phyloP scores from a whole-genome alignment of 768 basidiomycete species.

The Boletus eberwhitei region DNA sequence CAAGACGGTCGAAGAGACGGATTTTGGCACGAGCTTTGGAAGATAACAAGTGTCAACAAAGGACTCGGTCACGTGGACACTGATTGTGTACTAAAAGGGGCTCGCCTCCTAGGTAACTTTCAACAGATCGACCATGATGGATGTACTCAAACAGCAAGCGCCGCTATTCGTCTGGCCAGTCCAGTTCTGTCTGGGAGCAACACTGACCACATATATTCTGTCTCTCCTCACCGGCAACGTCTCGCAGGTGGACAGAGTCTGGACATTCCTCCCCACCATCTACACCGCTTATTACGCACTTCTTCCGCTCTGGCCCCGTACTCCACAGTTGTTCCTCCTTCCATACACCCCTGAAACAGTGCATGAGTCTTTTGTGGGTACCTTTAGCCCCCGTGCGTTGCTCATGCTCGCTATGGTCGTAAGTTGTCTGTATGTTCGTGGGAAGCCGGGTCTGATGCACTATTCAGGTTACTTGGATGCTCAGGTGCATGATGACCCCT shows the following conservation, averaged over 20 bases:
- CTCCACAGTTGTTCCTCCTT: conserved; percentile 35
- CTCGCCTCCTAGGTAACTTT: too few species aligned
- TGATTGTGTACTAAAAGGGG: not conserved
- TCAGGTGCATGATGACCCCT: conserved; percentile 36
- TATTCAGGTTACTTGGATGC: conserved; percentile 54
- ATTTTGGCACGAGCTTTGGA: conserved; percentile 15
- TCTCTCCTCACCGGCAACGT: conserved; percentile 75
- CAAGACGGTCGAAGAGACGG: conserved; percentile 4
- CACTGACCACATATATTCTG: conserved; percentile 49
- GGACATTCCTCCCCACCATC: conserved; percentile 76
- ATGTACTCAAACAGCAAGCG: conserved; percentile 14
- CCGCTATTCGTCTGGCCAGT: conserved; percentile 57
- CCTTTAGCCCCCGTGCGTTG: conserved; percentile 67
- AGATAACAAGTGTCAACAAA: conserved; percentile 19
- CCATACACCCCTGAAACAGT: conserved; percentile 57
- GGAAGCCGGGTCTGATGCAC: not conserved
- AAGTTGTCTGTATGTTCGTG: conserved; percentile 18
- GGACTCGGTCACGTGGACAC: not conserved
- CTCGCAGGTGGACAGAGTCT: conserved; percentile 83
- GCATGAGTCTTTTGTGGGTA: conserved; percentile 30
- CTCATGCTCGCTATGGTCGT: conserved; percentile 73
- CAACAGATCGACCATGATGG: conserved; percentile 4
- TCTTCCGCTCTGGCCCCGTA: conserved; percentile 54
- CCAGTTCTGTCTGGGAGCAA: conserved; percentile 53
- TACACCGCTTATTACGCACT: conserved; percentile 84